Base-by-base conservation (phyloP, 1,284 basidiomycete genomes). In the Melampsora larici-populina region DNA sequence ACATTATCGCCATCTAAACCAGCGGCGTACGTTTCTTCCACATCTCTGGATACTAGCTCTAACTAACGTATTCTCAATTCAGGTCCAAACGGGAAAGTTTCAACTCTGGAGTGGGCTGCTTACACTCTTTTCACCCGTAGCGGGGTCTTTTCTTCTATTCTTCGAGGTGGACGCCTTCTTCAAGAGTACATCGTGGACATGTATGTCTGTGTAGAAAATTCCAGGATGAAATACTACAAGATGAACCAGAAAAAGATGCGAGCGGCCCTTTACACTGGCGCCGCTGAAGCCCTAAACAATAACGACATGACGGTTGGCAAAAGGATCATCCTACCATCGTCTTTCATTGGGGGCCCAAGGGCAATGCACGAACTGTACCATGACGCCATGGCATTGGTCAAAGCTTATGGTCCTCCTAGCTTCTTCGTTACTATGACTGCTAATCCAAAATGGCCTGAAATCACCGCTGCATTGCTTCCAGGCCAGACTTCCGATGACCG, bases 391-490 rank as follows among this genome's bases (percentile, higher is more conserved):
- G 82, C 83, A 2, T 81, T 86, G 78, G 85, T 84, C 0, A 78
- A 80, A 1, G 70, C 78, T 0, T 79, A 67, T 49, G 85, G 84
- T 1, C 75, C 70, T 13, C 85, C 85, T 0, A 84, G 82, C 7
- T 84, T 85, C 65, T 86, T 86, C 79, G 79, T 85, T 70, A 86
- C 84, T 0, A 82, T 85, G 81, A 85, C 84, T 0, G 85, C 84
- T 80, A 86, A 86, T 79, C 80, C 84, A 0, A 80, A 83, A 0
- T 86, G 86, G 85, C 82, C 81, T 2, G 84, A 85, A 80, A 85
- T 86, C 31, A 67, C 67, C 43, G 11, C 40, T 24, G 67, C 17
- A 24, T 21, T 69, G n/a, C n/a, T n/a, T n/a, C n/a, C n/a, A n/a
- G n/a, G n/a, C n/a, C n/a, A n/a, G n/a, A n/a, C n/a, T n/a, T 24